Conservation (phyloP, 257 asterid genomes). For the Solanum sitiens region DNA sequence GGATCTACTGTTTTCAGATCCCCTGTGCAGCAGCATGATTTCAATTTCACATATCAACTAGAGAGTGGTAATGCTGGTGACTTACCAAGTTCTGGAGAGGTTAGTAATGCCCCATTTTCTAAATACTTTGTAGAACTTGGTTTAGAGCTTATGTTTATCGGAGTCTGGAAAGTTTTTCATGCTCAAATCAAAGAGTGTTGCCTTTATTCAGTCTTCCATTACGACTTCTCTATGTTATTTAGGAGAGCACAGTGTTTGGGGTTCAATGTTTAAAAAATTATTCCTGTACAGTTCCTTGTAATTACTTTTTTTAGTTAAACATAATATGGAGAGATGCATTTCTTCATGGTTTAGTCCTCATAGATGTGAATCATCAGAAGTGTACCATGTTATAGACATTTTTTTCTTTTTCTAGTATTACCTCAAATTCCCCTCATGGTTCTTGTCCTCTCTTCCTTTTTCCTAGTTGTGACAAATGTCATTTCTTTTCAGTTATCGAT, state of each 20-base stretch:
- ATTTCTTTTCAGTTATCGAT: not conserved
- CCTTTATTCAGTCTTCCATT: not conserved
- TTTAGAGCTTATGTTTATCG: not conserved
- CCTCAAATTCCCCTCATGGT: not conserved
- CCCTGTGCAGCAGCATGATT: constrained; percentile 95
- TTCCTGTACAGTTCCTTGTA: not conserved
- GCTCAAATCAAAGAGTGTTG: not conserved
- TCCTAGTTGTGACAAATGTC: not conserved
- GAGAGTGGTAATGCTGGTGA: constrained; percentile 78
- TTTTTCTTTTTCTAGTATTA: not conserved
- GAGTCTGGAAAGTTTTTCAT: not conserved
- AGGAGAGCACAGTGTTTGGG: not conserved
- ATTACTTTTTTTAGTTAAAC: not conserved
- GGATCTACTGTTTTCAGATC: constrained; percentile 83
- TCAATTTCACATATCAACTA: constrained; percentile 82
- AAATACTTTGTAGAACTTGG: not conserved
- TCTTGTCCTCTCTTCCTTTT: not conserved
- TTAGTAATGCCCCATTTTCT: not conserved
- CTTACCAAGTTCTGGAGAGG: constrained; percentile 97
- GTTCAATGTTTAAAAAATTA: not conserved
- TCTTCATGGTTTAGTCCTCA: not conserved
- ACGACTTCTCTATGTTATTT: not conserved
- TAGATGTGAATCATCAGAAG: not conserved
- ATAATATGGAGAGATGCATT: not conserved
- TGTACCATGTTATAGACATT: not conserved